Evolutionary conservation across 176 grass and related monocot genomes (phyloP).

Genomic region (Typha latifolia): DNA sequence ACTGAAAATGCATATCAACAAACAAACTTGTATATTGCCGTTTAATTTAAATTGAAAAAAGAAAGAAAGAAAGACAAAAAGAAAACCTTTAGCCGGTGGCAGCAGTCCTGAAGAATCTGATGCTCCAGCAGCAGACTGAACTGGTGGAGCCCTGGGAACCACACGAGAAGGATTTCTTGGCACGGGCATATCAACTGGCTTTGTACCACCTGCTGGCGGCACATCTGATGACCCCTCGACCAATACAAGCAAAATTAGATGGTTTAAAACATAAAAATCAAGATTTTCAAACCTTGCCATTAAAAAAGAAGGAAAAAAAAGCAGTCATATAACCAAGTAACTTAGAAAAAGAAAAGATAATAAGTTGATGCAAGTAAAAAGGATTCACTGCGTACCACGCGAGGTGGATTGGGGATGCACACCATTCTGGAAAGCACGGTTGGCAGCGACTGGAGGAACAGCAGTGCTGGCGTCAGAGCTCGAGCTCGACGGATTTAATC

Average conservation of each 20-base stretch:
- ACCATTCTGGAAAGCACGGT: constrained; percentile 34
- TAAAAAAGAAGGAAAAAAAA: too few species aligned
- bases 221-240: constrained; percentile 13
- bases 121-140: constrained; percentile 18
- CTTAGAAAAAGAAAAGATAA: not conserved
- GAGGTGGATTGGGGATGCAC: constrained; percentile 27
- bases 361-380: constrained; percentile 1
- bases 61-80: not conserved
- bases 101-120: constrained; percentile 30
- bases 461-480: constrained; percentile 19
- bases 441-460: constrained; percentile 18
- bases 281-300: not conserved
- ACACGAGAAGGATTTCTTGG: constrained; percentile 42
- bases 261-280: not conserved
- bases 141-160: constrained; percentile 33
- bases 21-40: not conserved
- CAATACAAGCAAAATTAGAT: not conserved
- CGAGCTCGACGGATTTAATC: constrained; percentile 38
- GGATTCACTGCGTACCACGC: constrained; percentile 6
- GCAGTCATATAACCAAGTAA: not conserved
- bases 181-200: constrained; percentile 21
- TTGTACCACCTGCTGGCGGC: constrained; percentile 23
- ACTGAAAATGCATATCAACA: not conserved
- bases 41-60: not conserved
- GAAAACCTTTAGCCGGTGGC: constrained; percentile 25